phyloP scores from a whole-genome alignment of 2,329 filamentous ascomycete genomes.

The Cordyceps tenuipes region DNA sequence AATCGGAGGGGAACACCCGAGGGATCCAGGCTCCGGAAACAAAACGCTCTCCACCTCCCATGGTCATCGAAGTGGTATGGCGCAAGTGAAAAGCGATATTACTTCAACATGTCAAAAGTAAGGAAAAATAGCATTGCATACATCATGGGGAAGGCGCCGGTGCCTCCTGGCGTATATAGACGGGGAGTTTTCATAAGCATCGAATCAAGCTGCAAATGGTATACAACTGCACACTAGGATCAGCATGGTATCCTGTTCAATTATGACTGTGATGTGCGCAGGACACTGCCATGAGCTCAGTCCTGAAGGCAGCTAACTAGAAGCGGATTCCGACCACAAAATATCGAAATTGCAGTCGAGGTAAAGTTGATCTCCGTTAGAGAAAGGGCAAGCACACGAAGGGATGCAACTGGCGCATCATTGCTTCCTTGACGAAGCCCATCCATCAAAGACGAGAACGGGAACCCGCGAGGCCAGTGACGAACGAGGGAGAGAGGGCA shows the following conservation, averaged over 20 bases:
- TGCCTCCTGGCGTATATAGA: constrained; percentile 5
- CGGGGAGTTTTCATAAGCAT: constrained; percentile 2
- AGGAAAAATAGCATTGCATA: constrained; percentile 8
- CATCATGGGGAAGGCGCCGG: background rate
- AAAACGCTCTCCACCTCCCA: background rate
- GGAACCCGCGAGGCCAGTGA: constrained; percentile 12
- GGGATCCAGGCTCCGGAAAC: background rate
- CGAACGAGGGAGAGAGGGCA: constrained; percentile 14
- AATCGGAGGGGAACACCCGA: background rate
- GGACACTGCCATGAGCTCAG: background rate
- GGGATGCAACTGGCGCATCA: no score
- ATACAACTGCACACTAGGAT: background rate
- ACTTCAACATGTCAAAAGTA: background rate
- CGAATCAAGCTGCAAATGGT: background rate
- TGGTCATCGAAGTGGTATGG: background rate
- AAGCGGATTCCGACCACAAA: no score
- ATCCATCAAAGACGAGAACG: constrained; percentile 17
- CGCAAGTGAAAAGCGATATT: background rate
- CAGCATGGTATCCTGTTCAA: background rate
- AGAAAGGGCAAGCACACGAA: no score
- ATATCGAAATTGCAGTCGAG: no score
- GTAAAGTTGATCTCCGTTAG: no score
- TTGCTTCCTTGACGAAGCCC: constrained; percentile 14
- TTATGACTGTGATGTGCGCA: background rate
- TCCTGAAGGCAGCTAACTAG: no score